Evolutionary conservation across 352 stramenopile genomes (phyloP).

Genomic region (Pythium vanterpoolii): DNA sequence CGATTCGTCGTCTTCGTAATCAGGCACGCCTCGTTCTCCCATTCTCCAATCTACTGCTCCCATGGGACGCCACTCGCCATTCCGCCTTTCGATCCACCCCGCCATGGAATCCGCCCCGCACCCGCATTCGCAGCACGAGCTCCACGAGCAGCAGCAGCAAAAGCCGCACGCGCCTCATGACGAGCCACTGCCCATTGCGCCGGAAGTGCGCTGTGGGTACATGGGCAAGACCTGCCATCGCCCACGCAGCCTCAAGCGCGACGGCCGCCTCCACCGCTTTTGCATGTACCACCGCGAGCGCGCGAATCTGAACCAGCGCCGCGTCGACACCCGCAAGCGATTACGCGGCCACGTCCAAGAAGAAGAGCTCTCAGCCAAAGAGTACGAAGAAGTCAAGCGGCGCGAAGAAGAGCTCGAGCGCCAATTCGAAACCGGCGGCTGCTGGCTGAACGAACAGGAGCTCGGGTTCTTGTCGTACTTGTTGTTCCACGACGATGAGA

Average conservation of each 20-base stretch:
- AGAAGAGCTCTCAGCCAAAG: conserved; percentile 13
- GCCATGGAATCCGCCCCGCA: not conserved
- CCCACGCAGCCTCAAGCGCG: conserved; percentile 62
- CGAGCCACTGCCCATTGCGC: conserved; percentile 12
- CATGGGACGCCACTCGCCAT: conserved; percentile 5
- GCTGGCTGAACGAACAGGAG: conserved; percentile 21
- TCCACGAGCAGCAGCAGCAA: no score
- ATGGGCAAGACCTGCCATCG: conserved; percentile 68
- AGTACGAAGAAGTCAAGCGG: conserved; percentile 19
- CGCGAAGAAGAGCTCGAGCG: conserved; percentile 20
- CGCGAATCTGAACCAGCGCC: conserved; percentile 75
- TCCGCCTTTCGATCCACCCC: not conserved
- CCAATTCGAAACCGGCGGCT: conserved; percentile 10
- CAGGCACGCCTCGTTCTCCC: not conserved
- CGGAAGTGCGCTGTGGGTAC: conserved; percentile 54
- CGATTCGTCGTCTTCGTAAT: not conserved
- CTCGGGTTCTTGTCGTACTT: conserved; percentile 15
- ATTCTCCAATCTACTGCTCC: not conserved
- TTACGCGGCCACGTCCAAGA: conserved; percentile 14
- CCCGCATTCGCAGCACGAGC: not conserved
- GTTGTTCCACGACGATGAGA: conserved; percentile 18
- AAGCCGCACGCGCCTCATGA: conserved; percentile 4
- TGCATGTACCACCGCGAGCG: conserved; percentile 70
- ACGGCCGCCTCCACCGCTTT: conserved; percentile 70
- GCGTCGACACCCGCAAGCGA: conserved; percentile 24